Evolutionary conservation across 345 rosid species (phyloP).

Genomic region (Aquilaria yunnanensis): DNA sequence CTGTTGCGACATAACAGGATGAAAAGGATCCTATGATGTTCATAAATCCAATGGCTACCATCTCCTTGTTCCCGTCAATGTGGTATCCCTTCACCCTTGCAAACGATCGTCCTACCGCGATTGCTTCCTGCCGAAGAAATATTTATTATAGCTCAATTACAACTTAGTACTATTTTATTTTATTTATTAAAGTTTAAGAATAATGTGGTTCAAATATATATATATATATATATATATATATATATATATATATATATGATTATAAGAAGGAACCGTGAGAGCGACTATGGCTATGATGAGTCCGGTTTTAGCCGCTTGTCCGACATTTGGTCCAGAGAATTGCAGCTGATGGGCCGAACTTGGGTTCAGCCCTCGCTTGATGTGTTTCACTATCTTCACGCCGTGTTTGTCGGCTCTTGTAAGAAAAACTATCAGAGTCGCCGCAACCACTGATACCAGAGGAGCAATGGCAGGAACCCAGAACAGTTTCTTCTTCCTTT

Average conservation of each 20-base stretch:
- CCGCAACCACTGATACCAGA: conserved; percentile 51
- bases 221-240: too few species aligned
- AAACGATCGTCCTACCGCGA: conserved; percentile 82
- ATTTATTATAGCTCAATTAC: neutral
- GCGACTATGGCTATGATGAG: conserved; percentile 60
- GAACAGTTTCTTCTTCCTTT: conserved; percentile 63
- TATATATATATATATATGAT: neutral
- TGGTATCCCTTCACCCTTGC: conserved; percentile 77
- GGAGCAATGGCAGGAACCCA: conserved; percentile 93
- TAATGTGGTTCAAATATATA: neutral
- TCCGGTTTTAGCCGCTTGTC: conserved; percentile 62
- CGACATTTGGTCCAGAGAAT: conserved; percentile 48
- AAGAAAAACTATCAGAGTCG: conserved; percentile 67
- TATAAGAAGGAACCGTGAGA: conserved; percentile 46
- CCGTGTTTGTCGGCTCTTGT: conserved; percentile 88
- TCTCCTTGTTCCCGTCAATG: conserved; percentile 84
- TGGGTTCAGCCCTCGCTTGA: conserved; percentile 79
- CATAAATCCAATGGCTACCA: conserved; percentile 81
- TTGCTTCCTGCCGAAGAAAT: conserved; percentile 51
- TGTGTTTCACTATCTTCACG: conserved; percentile 65
- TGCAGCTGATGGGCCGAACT: conserved; percentile 56
- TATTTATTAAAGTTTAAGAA: neutral
- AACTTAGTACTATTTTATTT: neutral
- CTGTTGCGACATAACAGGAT: conserved; percentile 89
- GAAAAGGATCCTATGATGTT: conserved; percentile 77